Evolutionary conservation across 345 rosid species (phyloP).

Genomic region (Clarkia xantiana): DNA sequence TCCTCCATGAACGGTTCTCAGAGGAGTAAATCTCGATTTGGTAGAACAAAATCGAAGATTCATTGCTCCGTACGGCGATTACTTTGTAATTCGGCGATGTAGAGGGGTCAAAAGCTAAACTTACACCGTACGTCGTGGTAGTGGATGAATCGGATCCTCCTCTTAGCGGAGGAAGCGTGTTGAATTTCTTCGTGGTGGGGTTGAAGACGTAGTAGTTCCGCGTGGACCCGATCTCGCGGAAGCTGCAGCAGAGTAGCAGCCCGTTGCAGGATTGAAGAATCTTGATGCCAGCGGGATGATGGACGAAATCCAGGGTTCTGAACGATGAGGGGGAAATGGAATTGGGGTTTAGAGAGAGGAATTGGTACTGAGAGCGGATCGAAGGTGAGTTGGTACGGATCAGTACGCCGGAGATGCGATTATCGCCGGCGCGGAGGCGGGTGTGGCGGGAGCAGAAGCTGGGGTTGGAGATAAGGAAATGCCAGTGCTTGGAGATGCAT

Average conservation of each 20-base stretch:
- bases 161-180: conserved; percentile 10
- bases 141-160: background rate
- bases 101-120: conserved; percentile 14
- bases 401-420: conserved; percentile 1
- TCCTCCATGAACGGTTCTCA: conserved; percentile 11
- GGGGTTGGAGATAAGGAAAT: conserved; percentile 10
- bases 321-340: conserved; percentile 1
- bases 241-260: conserved; percentile 20
- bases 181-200: conserved; percentile 15
- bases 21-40: conserved; percentile 16
- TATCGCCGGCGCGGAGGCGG: conserved; percentile 5
- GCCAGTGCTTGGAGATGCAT: conserved; percentile 18
- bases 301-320: conserved; percentile 8
- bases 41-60: background rate
- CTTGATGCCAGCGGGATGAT: conserved; percentile 15
- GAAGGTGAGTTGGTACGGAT: conserved; percentile 5
- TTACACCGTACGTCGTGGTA: conserved; percentile 6
- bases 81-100: conserved; percentile 10
- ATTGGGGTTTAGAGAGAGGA: conserved; percentile 8
- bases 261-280: conserved; percentile 26
- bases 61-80: conserved; percentile 11
- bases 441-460: conserved; percentile 14
- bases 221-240: conserved; percentile 6
- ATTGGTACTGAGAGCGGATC: conserved; percentile 5
- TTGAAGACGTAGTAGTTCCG: conserved; percentile 18